Conservation (phyloP, 179 eudicot species). For the Beta macrorhiza region DNA sequence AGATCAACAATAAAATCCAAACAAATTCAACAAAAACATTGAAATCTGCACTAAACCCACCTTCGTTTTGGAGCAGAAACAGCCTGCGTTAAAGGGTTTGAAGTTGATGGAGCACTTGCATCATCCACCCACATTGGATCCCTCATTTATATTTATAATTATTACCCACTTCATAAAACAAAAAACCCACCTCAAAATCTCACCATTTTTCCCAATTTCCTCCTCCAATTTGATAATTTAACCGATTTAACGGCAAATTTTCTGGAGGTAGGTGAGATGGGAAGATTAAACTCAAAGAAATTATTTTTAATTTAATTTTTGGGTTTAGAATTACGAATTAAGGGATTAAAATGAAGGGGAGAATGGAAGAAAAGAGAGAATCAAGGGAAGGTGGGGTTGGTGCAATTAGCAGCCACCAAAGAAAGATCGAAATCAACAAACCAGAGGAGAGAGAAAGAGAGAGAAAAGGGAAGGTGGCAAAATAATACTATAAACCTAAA, state of each 20-base stretch:
- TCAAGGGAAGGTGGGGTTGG: constrained; percentile 26
- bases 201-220: constrained; percentile 16
- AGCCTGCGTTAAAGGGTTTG: constrained; percentile 29
- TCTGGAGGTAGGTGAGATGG: constrained; percentile 10
- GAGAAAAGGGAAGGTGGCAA: background rate
- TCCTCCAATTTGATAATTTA: background rate
- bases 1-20: background rate
- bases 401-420: constrained; percentile 29
- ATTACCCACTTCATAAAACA: background rate
- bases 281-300: background rate
- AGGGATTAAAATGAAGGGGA: background rate
- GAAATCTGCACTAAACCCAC: background rate
- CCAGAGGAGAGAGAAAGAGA: background rate
- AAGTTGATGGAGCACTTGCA: constrained; percentile 36
- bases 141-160: constrained; percentile 26
- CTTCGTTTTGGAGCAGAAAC: background rate
- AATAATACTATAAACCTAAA: background rate
- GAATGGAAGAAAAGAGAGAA: constrained; percentile 13
- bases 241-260: background rate
- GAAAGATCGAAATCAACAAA: constrained; percentile 20
- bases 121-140: constrained; percentile 54
- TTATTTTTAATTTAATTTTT: background rate
- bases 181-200: constrained; percentile 28
- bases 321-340: background rate
- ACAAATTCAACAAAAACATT: background rate